Base-by-base conservation (phyloP, 441 rosid species). In the Gossypium davidsonii region DNA sequence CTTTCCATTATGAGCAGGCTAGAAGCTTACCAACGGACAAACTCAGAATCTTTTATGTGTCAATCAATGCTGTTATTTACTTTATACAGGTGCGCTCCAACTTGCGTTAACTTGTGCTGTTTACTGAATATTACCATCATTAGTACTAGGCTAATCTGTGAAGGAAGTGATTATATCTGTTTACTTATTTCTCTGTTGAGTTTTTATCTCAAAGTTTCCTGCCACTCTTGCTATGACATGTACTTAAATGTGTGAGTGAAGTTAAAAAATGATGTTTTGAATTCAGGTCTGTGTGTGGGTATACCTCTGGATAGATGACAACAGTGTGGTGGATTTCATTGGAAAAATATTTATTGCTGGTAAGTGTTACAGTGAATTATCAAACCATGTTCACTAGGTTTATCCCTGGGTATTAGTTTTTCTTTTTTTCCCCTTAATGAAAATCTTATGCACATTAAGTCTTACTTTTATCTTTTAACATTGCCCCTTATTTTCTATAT, bases 311-410 rank as follows among this genome's bases (percentile, higher is more conserved):
- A 71, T 86, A 51, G 80, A 86, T 81, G 87, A 89, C 70, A 89
- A 81, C 79, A 81, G 84, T 28, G 81, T 74, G 5, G 85, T 85
- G 81, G 81, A 82, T 74, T 78, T 86, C 67, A 76, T 80, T 71
- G 94, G 88, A 57, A 85, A 86, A 79, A 80, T 84, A 66, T 89
- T 86, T 79, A 85, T 89, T 34, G 89, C 94, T 67, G 94, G 94
- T 88, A 69, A 76, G 78, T 39, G 67, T 64, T 66, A 39, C 17
- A 56, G 67, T 26, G 49, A 31, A n/a, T 67, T 3, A 20, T 55
- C 61, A 52, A 28, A 53, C 26, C 58, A 61, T 57, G 61, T 72
- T 72, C 28, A 55, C 67, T 39, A 5, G 1, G 25, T 15, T 28
- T 31, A 34, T 42, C 52, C n/a, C 12, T 62, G 70, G 25, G 62